Evolutionary conservation across 768 basidiomycete genomes (phyloP), one percentile per base, ranked within the genome.

Genomic region (Termitomyces bulborhizus): DNA sequence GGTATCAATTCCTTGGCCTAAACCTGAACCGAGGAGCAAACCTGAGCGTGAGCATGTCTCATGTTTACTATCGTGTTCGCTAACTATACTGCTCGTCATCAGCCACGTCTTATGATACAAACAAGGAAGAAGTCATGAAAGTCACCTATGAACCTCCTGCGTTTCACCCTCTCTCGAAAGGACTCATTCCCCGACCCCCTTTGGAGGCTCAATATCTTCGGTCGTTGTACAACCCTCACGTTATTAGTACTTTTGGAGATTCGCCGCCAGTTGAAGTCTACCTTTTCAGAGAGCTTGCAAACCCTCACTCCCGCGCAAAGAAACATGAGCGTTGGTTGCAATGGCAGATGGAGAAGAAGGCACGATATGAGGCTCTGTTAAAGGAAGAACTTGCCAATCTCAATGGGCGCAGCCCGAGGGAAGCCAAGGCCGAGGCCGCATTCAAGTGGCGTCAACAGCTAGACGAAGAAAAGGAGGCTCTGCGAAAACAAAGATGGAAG

Each of bases 291-390:
- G 91, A 93, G 63, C 80, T 93, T 39, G 77, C 88, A 27, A 91
- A 92, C 67, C 90, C 90, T 26, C 86, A 91, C 64, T 83, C 87
- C 12, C 84, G 88, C 18, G 87, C 90, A 8, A 91, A 89, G 75
- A 91, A 88, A 67, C 84, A 88, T 63, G 73, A 74, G 47, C 82
- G 91, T 59, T 93, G 87, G 86, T 81, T 88, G 66, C 74, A 73
- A 4, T 78, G 76, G 60, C 76, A 78, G 59, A 60, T 66, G 16
- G 72, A 76, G 58, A 77, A 76, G 64, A 73, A 76, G 43, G 67
- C 69, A 18, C 71, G 87, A 52, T 72, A 86, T 46, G 72, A 76
- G 56, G 70, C 82, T 58, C 80, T 81, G 59, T 71, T 84, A 44
- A 67, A 73, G 6, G 76, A 79, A 47, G 85, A 84, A 52, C 65